Evolutionary conservation across 352 stramenopile species (phyloP).

Genomic region (Phytopythium oedochilum): DNA sequence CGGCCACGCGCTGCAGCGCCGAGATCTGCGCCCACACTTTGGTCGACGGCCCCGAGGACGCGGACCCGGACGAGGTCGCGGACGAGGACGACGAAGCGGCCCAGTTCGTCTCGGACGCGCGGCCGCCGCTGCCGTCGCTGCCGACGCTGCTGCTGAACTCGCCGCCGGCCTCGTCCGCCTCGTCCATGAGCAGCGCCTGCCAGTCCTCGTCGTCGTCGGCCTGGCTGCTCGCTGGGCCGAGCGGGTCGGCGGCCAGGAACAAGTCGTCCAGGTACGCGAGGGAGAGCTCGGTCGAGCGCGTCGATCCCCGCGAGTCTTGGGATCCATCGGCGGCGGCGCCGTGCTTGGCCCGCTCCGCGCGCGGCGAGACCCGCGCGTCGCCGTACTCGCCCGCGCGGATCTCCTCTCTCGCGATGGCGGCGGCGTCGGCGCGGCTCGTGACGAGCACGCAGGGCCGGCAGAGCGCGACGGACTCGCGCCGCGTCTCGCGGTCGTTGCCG

Average conservation of each 20-base stretch:
- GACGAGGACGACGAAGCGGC: not conserved
- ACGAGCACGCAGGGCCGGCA: constrained; percentile 18
- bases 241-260: constrained; percentile 3
- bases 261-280: constrained; percentile 3
- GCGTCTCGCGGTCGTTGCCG: constrained; percentile 16
- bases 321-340: too few species aligned
- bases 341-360: too few species aligned
- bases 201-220: constrained; percentile 4
- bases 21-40: constrained; percentile 18
- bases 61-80: not conserved
- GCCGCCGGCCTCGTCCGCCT: constrained; percentile 8
- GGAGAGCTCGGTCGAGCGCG: constrained; percentile 1
- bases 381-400: constrained; percentile 29
- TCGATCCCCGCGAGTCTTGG: not conserved
- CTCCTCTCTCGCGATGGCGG: constrained; percentile 21
- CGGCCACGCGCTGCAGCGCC: constrained; percentile 18
- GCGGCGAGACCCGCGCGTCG: too few species aligned
- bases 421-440: constrained; percentile 16
- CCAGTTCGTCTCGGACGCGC: not conserved
- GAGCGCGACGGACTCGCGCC: constrained; percentile 15
- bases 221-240: constrained; percentile 6
- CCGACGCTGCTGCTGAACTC: not conserved
- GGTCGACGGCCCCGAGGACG: not conserved
- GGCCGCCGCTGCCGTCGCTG: not conserved
- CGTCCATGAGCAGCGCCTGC: constrained; percentile 3